These are phyloP conservation scores for Styphnolobium japonicum DNA, from an alignment of 306 rosid species.

Conservation along the genomic window DNA sequence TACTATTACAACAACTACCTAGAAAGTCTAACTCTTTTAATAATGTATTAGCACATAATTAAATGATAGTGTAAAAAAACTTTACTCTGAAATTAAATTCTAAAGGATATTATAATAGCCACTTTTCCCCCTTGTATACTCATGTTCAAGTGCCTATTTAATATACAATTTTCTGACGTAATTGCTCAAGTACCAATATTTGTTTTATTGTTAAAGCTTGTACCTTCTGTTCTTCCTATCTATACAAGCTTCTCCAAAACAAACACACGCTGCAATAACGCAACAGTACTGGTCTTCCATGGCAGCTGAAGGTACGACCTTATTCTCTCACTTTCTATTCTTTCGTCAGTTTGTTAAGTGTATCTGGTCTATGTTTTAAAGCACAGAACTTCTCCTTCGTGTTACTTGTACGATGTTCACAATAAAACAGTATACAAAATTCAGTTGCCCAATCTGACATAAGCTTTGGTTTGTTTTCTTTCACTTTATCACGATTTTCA, in stretches of 20 bases:
- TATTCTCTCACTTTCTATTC: slow-evolving; percentile 2
- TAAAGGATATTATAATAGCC: slow-evolving; percentile 33
- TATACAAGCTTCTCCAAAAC: slow-evolving; percentile 41
- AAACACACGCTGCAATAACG: slow-evolving; percentile 37
- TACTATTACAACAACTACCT: too few relatives aligned
- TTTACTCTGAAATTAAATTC: too few relatives aligned
- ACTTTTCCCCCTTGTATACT: slow-evolving; percentile 10
- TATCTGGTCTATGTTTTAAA: background rate
- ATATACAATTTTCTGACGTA: slow-evolving; percentile 33
- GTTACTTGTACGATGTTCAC: background rate
- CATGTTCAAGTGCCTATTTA: slow-evolving; percentile 37
- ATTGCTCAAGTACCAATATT: slow-evolving; percentile 54
- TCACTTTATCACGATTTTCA: slow-evolving; percentile 35
- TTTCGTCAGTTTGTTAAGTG: slow-evolving; percentile 15
- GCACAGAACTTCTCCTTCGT: background rate
- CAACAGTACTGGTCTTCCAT: slow-evolving; percentile 36
- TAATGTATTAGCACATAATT: too few relatives aligned
- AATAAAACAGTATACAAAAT: background rate
- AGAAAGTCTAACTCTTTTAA: too few relatives aligned
- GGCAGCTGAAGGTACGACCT: slow-evolving; percentile 56
- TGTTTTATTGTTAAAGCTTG: slow-evolving; percentile 47
- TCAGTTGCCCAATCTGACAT: slow-evolving; percentile 51
- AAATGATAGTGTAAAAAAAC: too few relatives aligned
- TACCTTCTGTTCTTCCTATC: slow-evolving; percentile 40
- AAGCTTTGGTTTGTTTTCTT: slow-evolving; percentile 29